Evolutionary conservation across 108 stramenopile genomes (phyloP), one percentile per base, ranked within the genome.

Genomic region (Fistulifera solaris): DNA sequence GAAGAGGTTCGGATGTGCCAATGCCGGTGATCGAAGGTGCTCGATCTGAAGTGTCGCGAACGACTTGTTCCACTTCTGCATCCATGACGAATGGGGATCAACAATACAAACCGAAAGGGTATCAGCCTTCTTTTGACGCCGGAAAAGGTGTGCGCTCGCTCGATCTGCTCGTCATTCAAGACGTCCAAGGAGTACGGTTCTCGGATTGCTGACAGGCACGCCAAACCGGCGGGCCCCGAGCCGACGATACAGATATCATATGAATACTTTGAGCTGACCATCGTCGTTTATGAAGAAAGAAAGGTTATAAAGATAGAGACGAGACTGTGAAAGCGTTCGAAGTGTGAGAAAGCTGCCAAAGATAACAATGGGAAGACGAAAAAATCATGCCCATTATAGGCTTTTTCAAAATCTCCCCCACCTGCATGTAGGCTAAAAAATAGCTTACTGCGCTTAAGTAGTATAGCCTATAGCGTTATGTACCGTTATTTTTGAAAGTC

Each of bases 1-100:
- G 56, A 81, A 87, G 21, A 70, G 27, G 55, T 81, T 64, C 4
- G 81, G 78, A 60, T 87, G 85, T 13, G 85, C 85, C 52, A 79
- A 41, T 13, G 72, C 70, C 5, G 85, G 81, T 3, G 85, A 83
- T 2, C 85, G 72, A 15, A 87, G 66, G 48, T 54, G 63, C 39
- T 63, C 22, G 58, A 87, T 87, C 2, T 62, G 57, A 17, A 87
- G 60, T 6, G 59, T 61, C 2, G 60, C 53, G 56, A 82, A 87
- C 23, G 75, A 67, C 1, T 50, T 54, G n/a, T 55, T 57, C 85
- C 81, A 87, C 0, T 27, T 31, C 15, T 45, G 31, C 56, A 87
- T 21, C 78, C 78, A 87, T 6, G 49, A 13, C 8, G 61, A 53
- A 40, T 54, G 42, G 22, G 76, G 74, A 65, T 87, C 85, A 27